These are phyloP conservation scores for Poronia punctata DNA, from an alignment of 495 filamentous ascomycete genomes.

Conservation along the genomic window DNA sequence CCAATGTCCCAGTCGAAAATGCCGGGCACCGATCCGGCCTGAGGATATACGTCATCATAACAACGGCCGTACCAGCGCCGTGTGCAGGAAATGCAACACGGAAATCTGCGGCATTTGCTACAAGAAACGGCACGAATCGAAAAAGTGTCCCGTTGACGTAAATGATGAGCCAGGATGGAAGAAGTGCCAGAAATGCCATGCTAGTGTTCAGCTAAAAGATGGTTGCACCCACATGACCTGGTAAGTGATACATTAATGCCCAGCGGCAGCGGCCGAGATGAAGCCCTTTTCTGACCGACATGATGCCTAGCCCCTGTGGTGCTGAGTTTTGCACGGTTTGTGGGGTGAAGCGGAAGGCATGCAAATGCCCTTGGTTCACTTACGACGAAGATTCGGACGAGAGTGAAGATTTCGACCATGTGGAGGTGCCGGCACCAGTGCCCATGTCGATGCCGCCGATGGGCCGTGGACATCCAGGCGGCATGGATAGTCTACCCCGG, in stretches of 20 bases:
- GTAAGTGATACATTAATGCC: too few species aligned
- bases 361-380: conserved; percentile 75
- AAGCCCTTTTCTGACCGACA: too few species aligned
- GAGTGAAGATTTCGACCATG: conserved; percentile 50
- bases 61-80: conserved; percentile 46
- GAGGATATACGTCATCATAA: conserved; percentile 49
- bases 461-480: conserved; percentile 18
- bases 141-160: conserved; percentile 65
- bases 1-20: conserved; percentile 63
- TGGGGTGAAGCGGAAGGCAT: conserved; percentile 71
- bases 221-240: conserved; percentile 85
- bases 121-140: conserved; percentile 59
- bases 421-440: conserved; percentile 42
- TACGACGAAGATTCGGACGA: conserved; percentile 54
- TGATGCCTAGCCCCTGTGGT: conserved; percentile 54
- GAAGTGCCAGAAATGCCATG: conserved; percentile 65
- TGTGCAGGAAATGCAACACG: conserved; percentile 59
- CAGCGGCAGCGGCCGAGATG: too few species aligned
- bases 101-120: conserved; percentile 71
- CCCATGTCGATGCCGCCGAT: too few species aligned
- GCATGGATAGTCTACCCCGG: conserved; percentile 8
- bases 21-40: conserved; percentile 70
- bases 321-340: conserved; percentile 82
- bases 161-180: conserved; percentile 70
- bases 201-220: conserved; percentile 70